phyloP scores from a whole-genome alignment of 2,329 filamentous ascomycete species.

The Aureobasidium zeae region DNA sequence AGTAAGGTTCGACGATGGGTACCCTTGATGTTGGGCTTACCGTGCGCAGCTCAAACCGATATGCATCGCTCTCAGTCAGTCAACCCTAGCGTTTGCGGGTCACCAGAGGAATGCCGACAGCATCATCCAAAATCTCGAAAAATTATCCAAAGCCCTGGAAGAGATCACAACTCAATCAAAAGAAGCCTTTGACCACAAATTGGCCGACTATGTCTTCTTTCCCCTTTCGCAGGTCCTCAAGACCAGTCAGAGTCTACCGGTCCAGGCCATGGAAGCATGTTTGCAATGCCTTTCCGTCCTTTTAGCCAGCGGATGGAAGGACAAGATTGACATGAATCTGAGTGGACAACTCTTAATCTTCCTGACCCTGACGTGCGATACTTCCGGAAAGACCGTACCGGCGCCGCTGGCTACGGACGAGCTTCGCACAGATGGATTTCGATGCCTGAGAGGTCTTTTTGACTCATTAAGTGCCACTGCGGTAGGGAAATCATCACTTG shows the following conservation, averaged over 20 bases:
- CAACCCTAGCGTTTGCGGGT: conserved; percentile 42
- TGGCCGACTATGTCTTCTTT: conserved; percentile 93
- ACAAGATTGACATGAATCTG: conserved; percentile 59
- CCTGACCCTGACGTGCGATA: conserved; percentile 70
- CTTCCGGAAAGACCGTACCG: conserved; percentile 51
- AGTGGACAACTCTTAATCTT: conserved; percentile 79
- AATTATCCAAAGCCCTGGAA: conserved; percentile 36
- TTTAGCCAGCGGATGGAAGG: conserved; percentile 69
- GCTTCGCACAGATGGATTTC: conserved; percentile 60
- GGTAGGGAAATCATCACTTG: conserved; percentile 43
- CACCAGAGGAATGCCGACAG: conserved; percentile 37
- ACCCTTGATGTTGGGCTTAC: neutral
- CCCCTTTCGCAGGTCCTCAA: conserved; percentile 81
- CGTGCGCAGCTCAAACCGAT: conserved; percentile 44
- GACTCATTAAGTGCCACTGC: conserved; percentile 44
- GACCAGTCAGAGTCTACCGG: conserved; percentile 60
- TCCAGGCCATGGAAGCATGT: conserved; percentile 63
- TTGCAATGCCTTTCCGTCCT: conserved; percentile 67
- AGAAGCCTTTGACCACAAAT: conserved; percentile 60
- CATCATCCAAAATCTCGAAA: conserved; percentile 40
- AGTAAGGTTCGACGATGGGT: conserved; percentile 16
- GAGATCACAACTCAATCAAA: conserved; percentile 23
- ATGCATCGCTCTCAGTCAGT: conserved; percentile 50
- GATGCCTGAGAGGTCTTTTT: conserved; percentile 59
- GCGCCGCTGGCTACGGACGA: conserved; percentile 58